phyloP scores from a whole-genome alignment of 805 yeast genomes.

The Crinitomyces ghanaensis region DNA sequence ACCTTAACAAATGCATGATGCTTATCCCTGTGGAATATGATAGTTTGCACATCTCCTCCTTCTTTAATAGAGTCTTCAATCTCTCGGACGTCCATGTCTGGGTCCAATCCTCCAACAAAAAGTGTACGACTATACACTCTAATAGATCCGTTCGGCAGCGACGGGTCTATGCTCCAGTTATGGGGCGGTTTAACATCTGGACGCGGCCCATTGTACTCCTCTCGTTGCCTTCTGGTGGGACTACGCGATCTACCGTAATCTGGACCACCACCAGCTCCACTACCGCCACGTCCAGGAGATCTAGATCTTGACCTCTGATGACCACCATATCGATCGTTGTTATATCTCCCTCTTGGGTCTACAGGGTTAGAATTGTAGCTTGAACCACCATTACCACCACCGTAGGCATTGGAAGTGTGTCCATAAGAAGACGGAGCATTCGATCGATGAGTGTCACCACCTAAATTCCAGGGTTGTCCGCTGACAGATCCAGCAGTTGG shows the following conservation, averaged over 20 bases:
- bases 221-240: conserved; percentile 6
- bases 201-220: conserved; percentile 2
- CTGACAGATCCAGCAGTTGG: conserved; percentile 13
- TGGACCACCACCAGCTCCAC: conserved; percentile 4
- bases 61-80: conserved; percentile 65
- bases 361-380: no score
- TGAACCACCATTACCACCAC: conserved; percentile 1
- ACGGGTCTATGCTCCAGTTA: conserved; percentile 56
- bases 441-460: not conserved
- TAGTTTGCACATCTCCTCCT: conserved; percentile 84
- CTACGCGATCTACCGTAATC: conserved; percentile 12
- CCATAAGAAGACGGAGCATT: not conserved
- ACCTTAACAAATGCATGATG: conserved; percentile 95
- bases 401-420: conserved; percentile 6
- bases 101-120: conserved; percentile 90
- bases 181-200: conserved; percentile 6
- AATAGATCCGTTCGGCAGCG: conserved; percentile 65
- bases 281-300: conserved; percentile 4
- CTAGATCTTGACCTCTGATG: conserved; percentile 2
- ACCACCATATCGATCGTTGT: no score
- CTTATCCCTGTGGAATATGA: conserved; percentile 75
- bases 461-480: conserved; percentile 12
- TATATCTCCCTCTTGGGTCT: no score
- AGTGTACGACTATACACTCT: conserved; percentile 82
- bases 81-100: conserved; percentile 63